These are phyloP conservation scores for Raddia distichophylla DNA, from an alignment of 176 grass and related monocot species.

Conservation along the genomic window DNA sequence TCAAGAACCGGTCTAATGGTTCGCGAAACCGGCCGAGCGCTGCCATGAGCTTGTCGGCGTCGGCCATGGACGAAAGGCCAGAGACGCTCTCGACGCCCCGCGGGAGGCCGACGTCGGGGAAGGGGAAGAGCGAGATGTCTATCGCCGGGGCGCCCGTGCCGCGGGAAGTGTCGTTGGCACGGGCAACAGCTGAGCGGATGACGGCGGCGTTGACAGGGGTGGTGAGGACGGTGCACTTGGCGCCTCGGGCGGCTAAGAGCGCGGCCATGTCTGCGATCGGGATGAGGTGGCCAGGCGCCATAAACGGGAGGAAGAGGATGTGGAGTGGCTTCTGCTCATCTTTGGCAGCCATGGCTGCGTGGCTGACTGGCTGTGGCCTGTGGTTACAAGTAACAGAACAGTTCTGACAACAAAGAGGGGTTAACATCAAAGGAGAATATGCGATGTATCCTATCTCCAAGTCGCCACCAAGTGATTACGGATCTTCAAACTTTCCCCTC, in stretches of 20 bases:
- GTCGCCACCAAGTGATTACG: no score
- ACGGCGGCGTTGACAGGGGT: not conserved
- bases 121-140: conserved; percentile 29
- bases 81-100: not conserved
- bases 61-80: no score
- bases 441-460: no score
- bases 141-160: conserved; percentile 4
- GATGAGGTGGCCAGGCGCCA: conserved; percentile 50
- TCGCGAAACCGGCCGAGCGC: not conserved
- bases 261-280: conserved; percentile 20
- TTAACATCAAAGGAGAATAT: no score
- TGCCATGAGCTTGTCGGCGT: no score
- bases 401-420: no score
- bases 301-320: conserved; percentile 56
- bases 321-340: conserved; percentile 35
- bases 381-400: no score
- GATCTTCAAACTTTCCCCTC: no score
- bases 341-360: no score
- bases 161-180: conserved; percentile 20
- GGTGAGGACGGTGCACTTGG: not conserved
- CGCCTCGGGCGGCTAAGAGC: not conserved
- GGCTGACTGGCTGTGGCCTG: no score
- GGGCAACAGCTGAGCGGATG: not conserved
- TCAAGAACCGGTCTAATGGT: not conserved
- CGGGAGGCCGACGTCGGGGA: conserved; percentile 35